These are phyloP conservation scores for Aspergillus sp. DNA, from an alignment of 2,329 filamentous ascomycete species.

Conservation along the genomic window DNA sequence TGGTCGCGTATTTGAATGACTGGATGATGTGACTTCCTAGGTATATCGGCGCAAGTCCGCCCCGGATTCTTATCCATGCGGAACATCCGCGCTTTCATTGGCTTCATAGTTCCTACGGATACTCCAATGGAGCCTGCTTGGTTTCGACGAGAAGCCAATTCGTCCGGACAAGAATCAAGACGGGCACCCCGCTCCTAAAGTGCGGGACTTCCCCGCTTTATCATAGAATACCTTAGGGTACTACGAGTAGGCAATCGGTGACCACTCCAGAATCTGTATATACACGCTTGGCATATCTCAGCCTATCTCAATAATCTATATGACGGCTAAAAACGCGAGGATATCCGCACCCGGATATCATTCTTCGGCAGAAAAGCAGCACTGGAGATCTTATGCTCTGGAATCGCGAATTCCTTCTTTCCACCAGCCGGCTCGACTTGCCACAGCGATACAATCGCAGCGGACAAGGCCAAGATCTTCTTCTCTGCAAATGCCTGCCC, in stretches of 20 bases:
- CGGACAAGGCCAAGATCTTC: conserved; percentile 55
- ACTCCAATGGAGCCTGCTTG: conserved; percentile 3
- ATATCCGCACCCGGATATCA: conserved; percentile 61
- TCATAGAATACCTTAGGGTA: not conserved
- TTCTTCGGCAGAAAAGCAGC: conserved; percentile 56
- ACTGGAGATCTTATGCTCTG: conserved; percentile 53
- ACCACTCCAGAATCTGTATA: not conserved
- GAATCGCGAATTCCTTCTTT: conserved; percentile 55
- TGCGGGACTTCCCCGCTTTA: not conserved
- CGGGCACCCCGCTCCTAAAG: not conserved
- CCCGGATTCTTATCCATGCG: conserved; percentile 25
- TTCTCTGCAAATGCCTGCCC: conserved; percentile 56
- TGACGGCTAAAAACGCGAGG: conserved; percentile 39
- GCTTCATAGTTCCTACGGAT: not conserved
- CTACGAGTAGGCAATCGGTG: not conserved
- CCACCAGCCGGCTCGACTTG: conserved; percentile 55
- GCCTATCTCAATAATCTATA: not conserved
- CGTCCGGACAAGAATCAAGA: not conserved
- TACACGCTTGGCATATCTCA: not conserved
- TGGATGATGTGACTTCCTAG: conserved; percentile 43
- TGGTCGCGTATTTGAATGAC: conserved; percentile 4
- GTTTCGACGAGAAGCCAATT: not conserved
- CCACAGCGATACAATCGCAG: conserved; percentile 60
- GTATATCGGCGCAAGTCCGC: conserved; percentile 21
- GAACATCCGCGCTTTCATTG: not conserved